Evolutionary conservation across 1,284 basidiomycete genomes (phyloP), one percentile per base, ranked within the genome.

Genomic region (Melampsora americana): DNA sequence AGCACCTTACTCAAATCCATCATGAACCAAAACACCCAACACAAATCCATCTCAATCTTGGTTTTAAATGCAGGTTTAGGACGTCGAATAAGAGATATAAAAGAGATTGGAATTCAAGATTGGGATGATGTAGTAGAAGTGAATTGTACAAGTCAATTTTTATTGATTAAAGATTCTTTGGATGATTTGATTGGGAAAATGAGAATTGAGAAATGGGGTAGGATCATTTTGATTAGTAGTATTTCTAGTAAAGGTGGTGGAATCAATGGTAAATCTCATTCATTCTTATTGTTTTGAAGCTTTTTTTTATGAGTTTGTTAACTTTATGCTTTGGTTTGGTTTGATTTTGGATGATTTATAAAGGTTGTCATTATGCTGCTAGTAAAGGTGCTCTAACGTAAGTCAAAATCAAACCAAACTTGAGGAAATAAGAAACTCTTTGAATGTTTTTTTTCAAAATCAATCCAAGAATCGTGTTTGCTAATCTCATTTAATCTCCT

Each of bases 291-390:
- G 3, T 61, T 61, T 16, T 14, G 12, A 2, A 26, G 3, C 35
- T 61, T 16, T 26, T 20, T 61, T 14, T 26, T 14, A 23, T 7
- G 26, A 12, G 12, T 3, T 35, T 9, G 35, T 35, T n/a, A n/a
- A n/a, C n/a, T n/a, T n/a, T n/a, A n/a, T n/a, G n/a, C n/a, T n/a
- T n/a, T n/a, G n/a, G n/a, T n/a, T n/a, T 35, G 35, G n/a, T 16
- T 9, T 28, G 26, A 14, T 28, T 18, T 16, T 61, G 59, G 14
- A 16, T 9, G 59, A 23, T 44, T 20, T 66, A 35, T 4, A 5
- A 23, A 66, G 64, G 64, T 7, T 66, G 64, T 26, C 64, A 66
- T 66, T 66, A 66, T n/a, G 64, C 64, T n/a, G 64, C 64, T 39
- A 66, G 64, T 44, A 66, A 66, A 42, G 64, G 64, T 7, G 64